phyloP scores from a whole-genome alignment of 768 basidiomycete genomes.

The Lanmaoa rubissima region DNA sequence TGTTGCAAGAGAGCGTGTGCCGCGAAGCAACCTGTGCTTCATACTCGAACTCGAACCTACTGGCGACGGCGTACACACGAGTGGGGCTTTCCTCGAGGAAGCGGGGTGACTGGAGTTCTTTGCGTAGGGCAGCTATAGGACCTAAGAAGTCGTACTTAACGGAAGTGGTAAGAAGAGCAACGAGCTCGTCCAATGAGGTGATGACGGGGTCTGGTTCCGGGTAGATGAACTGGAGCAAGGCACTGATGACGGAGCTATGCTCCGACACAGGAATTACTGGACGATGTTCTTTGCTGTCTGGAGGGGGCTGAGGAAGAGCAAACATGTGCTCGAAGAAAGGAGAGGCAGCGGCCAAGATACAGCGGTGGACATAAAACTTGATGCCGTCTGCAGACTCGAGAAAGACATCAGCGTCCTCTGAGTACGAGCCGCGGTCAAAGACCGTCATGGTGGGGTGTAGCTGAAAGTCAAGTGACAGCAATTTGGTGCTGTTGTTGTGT shows the following conservation, averaged over 20 bases:
- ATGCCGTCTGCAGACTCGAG: slow-evolving; percentile 44
- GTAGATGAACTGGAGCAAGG: slow-evolving; percentile 60
- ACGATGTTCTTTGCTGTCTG: slow-evolving; percentile 24
- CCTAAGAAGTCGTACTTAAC: slow-evolving; percentile 61
- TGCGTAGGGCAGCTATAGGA: slow-evolving; percentile 48
- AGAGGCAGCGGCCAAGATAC: slow-evolving; percentile 61
- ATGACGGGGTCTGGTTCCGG: slow-evolving; percentile 56
- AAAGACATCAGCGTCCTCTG: slow-evolving; percentile 51
- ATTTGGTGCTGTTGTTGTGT: neutral
- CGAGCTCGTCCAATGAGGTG: slow-evolving; percentile 51
- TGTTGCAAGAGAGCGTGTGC: slow-evolving; percentile 50
- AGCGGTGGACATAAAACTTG: slow-evolving; percentile 60
- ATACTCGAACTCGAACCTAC: slow-evolving; percentile 59
- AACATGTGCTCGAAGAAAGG: slow-evolving; percentile 72
- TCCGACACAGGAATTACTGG: slow-evolving; percentile 61
- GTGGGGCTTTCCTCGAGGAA: slow-evolving; percentile 50
- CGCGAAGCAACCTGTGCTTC: slow-evolving; percentile 62
- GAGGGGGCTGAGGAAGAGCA: slow-evolving; percentile 52
- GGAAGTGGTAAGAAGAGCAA: slow-evolving; percentile 49
- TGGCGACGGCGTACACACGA: slow-evolving; percentile 71
- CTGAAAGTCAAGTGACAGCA: neutral
- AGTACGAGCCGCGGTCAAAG: slow-evolving; percentile 37
- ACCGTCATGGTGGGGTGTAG: slow-evolving; percentile 26
- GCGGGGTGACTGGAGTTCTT: slow-evolving; percentile 46
- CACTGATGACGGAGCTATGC: slow-evolving; percentile 40